Evolutionary conservation across 2,329 filamentous ascomycete genomes (phyloP).

Genomic region (Triangularia setosa): DNA sequence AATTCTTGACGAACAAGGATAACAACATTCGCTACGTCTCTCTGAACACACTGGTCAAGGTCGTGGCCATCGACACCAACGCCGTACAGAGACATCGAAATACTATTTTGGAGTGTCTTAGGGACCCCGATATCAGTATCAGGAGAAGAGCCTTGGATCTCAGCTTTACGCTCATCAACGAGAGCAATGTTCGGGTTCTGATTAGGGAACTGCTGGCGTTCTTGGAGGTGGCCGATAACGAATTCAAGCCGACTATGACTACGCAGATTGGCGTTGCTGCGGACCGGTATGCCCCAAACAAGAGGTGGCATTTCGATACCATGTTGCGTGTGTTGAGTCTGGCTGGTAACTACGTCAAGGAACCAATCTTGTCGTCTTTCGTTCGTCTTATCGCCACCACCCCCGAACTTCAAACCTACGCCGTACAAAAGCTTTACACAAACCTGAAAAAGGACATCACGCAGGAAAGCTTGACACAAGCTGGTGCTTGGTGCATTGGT

Average conservation of each 20-base stretch:
- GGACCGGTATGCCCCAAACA: conserved; percentile 92
- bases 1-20: conserved; percentile 96
- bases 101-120: conserved; percentile 91
- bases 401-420: conserved; percentile 91
- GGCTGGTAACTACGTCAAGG: conserved; percentile 95
- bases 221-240: conserved; percentile 93
- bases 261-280: conserved; percentile 96
- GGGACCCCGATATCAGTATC: conserved; percentile 98
- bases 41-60: conserved; percentile 94
- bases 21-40: conserved; percentile 99
- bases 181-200: conserved; percentile 88
- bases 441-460: conserved; percentile 95
- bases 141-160: conserved; percentile 90
- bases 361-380: conserved; percentile 95
- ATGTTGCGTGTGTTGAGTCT: conserved; percentile 92
- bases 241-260: conserved; percentile 98
- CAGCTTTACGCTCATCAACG: conserved; percentile 97
- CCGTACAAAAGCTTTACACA: conserved; percentile 88
- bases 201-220: conserved; percentile 93
- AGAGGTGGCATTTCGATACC: conserved; percentile 97
- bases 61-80: conserved; percentile 96
- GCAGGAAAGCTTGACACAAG: conserved; percentile 89
- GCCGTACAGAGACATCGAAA: conserved; percentile 96
- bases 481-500: conserved; percentile 95
- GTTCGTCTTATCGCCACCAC: conserved; percentile 93